Conservation (phyloP, 2,329 filamentous ascomycete genomes). For the Trichoderma citrinoviride region DNA sequence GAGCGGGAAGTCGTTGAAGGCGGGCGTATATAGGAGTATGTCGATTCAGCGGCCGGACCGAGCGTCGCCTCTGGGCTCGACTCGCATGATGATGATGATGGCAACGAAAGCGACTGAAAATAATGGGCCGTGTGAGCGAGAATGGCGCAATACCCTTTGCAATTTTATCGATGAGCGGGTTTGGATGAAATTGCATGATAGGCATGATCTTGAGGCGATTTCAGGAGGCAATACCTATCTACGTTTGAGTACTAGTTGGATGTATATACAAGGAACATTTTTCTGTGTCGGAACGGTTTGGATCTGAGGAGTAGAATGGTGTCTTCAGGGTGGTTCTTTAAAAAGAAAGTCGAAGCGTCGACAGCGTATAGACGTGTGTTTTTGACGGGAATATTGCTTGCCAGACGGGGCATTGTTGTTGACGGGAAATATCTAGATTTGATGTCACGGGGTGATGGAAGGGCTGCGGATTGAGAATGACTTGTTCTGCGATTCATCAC, state of each 20-base stretch:
- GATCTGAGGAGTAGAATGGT: not conserved
- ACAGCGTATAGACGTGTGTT: not conserved
- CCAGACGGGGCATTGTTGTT: too few species aligned
- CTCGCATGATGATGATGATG: not conserved
- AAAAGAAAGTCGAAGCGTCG: not conserved
- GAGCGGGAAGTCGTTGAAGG: conserved; percentile 63
- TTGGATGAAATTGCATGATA: not conserved
- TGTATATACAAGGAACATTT: not conserved
- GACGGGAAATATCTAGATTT: too few species aligned
- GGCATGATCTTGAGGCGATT: not conserved
- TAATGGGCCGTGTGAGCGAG: not conserved
- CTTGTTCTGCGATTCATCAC: too few species aligned
- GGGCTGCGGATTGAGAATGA: too few species aligned
- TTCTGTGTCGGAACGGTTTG: not conserved
- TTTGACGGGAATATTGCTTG: not conserved
- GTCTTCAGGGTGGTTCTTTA: not conserved
- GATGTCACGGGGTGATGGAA: too few species aligned
- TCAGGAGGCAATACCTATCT: not conserved
- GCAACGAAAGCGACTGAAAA: not conserved
- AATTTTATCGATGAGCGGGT: not conserved
- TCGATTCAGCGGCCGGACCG: not conserved
- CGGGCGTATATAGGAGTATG: conserved; percentile 41
- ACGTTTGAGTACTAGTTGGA: not conserved
- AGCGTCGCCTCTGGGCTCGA: not conserved
- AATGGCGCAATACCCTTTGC: not conserved